These are phyloP conservation scores for Tuber calosporum DNA, from an alignment of 495 filamentous ascomycete genomes.

Conservation along the genomic window DNA sequence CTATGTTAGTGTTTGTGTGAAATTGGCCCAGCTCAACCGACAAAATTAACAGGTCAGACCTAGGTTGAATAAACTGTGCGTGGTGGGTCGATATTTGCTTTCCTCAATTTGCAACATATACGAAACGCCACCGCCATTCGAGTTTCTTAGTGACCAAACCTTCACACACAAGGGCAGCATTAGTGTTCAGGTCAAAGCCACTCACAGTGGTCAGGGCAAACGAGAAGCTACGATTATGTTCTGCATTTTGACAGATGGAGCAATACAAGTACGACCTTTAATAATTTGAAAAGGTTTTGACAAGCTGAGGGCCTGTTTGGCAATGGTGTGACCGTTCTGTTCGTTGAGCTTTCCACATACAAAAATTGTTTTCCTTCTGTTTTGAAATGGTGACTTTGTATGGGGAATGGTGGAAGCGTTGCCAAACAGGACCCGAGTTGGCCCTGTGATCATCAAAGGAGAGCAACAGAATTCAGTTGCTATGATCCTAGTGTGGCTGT, in stretches of 20 bases:
- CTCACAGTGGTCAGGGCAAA: constrained; percentile 6
- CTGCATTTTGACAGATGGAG: constrained; percentile 3
- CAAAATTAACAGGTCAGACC: background rate
- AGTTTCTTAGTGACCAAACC: constrained; percentile 13
- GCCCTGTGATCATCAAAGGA: background rate
- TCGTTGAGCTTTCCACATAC: no score
- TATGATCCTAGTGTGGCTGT: constrained; percentile 9
- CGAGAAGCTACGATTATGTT: constrained; percentile 11
- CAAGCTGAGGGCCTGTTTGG: no score
- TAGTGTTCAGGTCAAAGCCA: constrained; percentile 6
- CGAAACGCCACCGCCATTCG: constrained; percentile 11
- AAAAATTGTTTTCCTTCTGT: no score
- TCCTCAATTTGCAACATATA: constrained; percentile 10
- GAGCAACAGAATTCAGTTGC: background rate
- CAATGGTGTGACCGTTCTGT: no score
- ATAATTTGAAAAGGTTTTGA: constrained; percentile 12
- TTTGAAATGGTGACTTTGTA: no score
- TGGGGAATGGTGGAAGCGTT: no score
- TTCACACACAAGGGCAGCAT: constrained; percentile 12
- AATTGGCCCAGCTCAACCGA: no score
- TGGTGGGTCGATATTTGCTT: constrained; percentile 1
- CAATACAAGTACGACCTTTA: background rate
- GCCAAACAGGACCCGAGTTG: no score
- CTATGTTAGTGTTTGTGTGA: no score
- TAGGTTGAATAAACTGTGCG: background rate